These are phyloP conservation scores for Fusarium piperis DNA, from an alignment of 2,329 filamentous ascomycete species.

Conservation along the genomic window DNA sequence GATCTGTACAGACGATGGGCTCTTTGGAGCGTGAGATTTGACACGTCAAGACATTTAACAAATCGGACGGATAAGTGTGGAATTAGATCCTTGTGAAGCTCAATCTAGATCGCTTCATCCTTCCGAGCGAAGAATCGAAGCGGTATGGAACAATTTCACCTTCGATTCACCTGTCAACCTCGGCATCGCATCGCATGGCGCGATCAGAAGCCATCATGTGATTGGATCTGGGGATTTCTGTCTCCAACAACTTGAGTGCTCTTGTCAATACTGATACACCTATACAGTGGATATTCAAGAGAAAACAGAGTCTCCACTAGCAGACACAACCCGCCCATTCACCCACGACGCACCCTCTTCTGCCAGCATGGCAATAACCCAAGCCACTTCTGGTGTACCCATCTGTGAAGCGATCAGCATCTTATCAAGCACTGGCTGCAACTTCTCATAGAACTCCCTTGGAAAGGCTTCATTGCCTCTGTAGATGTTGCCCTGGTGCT, in stretches of 20 bases:
- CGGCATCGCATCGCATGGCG: background rate
- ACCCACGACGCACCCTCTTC: background rate
- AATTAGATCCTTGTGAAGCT: background rate
- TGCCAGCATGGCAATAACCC: background rate
- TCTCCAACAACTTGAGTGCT: background rate
- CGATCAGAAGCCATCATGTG: fast-evolving
- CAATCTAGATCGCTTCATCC: background rate
- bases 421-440: background rate
- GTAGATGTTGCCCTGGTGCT: background rate
- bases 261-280: background rate
- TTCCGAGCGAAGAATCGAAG: background rate
- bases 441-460: background rate
- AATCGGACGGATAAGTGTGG: background rate
- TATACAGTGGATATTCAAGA: background rate
- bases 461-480: background rate
- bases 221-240: background rate
- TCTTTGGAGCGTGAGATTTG: background rate
- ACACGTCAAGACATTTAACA: background rate
- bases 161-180: background rate
- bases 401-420: background rate
- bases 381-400: background rate
- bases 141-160: background rate
- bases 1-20: background rate
- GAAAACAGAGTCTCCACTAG: background rate
- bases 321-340: background rate